phyloP scores from a whole-genome alignment of 345 rosid species.

The Kandelia obovata region DNA sequence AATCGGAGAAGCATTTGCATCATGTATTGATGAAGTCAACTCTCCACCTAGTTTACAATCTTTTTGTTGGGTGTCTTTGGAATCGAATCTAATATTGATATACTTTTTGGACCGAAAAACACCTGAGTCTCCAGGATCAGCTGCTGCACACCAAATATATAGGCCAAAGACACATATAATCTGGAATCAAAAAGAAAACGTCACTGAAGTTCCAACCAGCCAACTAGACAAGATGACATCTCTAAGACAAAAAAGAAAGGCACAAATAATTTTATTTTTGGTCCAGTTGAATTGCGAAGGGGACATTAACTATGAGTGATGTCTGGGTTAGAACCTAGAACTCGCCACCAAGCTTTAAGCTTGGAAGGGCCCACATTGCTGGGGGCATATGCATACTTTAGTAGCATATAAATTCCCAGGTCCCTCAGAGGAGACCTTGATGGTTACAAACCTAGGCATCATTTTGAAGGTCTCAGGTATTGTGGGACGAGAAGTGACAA shows the following conservation, averaged over 20 bases:
- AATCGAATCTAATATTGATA: constrained; percentile 51
- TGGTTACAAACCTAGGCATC: too few species aligned
- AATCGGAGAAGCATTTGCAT: constrained; percentile 39
- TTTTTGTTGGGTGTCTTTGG: constrained; percentile 41
- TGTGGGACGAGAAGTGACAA: too few species aligned
- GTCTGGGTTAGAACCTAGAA: too few species aligned
- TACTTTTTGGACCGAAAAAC: constrained; percentile 78
- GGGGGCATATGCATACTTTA: background rate
- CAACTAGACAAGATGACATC: background rate
- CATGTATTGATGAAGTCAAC: constrained; percentile 50
- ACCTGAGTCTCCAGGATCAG: constrained; percentile 89
- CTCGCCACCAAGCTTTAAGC: too few species aligned
- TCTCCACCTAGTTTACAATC: constrained; percentile 62
- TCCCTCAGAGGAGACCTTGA: background rate
- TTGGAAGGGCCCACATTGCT: background rate
- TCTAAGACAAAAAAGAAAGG: background rate
- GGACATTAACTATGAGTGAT: too few species aligned
- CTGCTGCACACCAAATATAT: constrained; percentile 80
- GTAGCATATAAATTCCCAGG: background rate
- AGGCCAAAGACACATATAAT: constrained; percentile 67
- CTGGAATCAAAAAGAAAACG: constrained; percentile 27
- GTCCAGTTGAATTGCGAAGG: too few species aligned
- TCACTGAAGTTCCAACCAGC: constrained; percentile 1
- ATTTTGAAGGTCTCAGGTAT: too few species aligned
- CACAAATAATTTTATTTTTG: background rate